Evolutionary conservation across 768 basidiomycete genomes (phyloP).

Genomic region (Lentinula aciculospora): DNA sequence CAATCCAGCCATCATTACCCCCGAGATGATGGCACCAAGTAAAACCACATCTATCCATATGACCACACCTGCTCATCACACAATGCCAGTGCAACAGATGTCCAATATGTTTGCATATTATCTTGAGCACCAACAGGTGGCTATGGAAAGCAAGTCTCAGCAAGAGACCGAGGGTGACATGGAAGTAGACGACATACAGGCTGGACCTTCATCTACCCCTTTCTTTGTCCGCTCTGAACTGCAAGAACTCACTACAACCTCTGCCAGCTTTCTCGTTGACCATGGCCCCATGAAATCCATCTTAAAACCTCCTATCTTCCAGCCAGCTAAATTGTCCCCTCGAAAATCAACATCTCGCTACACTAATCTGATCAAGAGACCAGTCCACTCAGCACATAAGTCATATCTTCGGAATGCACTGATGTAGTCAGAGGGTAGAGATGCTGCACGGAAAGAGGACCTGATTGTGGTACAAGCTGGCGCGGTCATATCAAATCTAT

Average conservation of each 20-base stretch:
- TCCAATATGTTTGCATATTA: not conserved
- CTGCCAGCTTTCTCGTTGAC: not conserved
- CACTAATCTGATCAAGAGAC: not conserved
- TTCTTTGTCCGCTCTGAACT: not conserved
- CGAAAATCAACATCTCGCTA: not conserved
- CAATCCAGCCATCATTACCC: constrained; percentile 20
- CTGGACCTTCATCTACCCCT: not conserved
- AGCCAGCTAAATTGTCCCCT: constrained; percentile 6
- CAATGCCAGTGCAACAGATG: not conserved
- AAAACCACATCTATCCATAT: constrained; percentile 1
- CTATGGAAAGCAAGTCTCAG: not conserved
- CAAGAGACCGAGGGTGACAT: not conserved
- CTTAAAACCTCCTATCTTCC: constrained; percentile 4
- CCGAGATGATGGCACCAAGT: constrained; percentile 25
- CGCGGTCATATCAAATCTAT: not conserved
- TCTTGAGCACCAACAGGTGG: not conserved
- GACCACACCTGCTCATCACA: not conserved
- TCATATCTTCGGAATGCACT: not conserved
- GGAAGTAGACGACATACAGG: not conserved
- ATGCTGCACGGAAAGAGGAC: not conserved
- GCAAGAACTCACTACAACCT: not conserved
- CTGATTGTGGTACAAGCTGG: not conserved
- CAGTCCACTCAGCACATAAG: not conserved
- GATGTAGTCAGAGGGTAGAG: not conserved
- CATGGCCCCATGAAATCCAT: constrained; percentile 1